These are phyloP conservation scores for Xylaria castorea DNA, from an alignment of 495 filamentous ascomycete species.

Conservation along the genomic window DNA sequence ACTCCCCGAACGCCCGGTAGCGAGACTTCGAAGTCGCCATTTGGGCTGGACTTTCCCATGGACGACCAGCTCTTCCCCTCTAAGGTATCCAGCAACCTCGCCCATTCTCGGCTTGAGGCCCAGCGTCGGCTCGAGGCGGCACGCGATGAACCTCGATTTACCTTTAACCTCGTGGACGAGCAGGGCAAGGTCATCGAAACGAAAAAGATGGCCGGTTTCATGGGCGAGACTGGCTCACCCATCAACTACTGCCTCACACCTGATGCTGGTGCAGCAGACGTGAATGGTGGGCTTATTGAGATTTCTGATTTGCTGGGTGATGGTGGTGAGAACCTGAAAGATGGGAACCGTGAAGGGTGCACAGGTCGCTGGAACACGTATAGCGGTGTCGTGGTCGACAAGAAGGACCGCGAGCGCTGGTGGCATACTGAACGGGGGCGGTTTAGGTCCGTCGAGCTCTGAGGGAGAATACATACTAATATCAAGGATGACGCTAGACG, in stretches of 20 bases:
- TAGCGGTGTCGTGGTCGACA: constrained; percentile 29
- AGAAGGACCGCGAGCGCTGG: constrained; percentile 55
- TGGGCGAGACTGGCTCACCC: constrained; percentile 62
- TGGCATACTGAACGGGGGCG: constrained; percentile 56
- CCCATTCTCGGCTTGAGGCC: constrained; percentile 59
- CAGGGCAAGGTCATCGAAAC: constrained; percentile 51
- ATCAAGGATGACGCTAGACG: neutral
- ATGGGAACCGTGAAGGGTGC: constrained; percentile 53
- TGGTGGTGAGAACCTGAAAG: constrained; percentile 49
- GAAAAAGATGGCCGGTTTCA: constrained; percentile 60
- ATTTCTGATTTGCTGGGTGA: constrained; percentile 57
- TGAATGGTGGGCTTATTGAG: constrained; percentile 60
- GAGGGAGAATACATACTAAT: neutral
- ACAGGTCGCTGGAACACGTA: constrained; percentile 62
- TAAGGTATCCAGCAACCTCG: constrained; percentile 54
- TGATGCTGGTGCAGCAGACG: constrained; percentile 63
- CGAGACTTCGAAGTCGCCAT: constrained; percentile 29
- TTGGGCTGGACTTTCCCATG: constrained; percentile 38
- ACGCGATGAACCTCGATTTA: constrained; percentile 56
- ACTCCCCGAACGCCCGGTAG: constrained; percentile 38
- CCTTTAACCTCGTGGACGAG: constrained; percentile 61
- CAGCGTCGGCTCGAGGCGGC: constrained; percentile 65
- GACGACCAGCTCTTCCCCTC: constrained; percentile 40
- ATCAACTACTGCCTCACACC: constrained; percentile 66
- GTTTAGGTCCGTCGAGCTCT: constrained; percentile 49